A percentile compares a stretch with the other conserved stretches of the same genome.
Evolutionary conservation across 2,329 filamentous ascomycete genomes (phyloP).

Genomic region (Botrytis squamosa): DNA sequence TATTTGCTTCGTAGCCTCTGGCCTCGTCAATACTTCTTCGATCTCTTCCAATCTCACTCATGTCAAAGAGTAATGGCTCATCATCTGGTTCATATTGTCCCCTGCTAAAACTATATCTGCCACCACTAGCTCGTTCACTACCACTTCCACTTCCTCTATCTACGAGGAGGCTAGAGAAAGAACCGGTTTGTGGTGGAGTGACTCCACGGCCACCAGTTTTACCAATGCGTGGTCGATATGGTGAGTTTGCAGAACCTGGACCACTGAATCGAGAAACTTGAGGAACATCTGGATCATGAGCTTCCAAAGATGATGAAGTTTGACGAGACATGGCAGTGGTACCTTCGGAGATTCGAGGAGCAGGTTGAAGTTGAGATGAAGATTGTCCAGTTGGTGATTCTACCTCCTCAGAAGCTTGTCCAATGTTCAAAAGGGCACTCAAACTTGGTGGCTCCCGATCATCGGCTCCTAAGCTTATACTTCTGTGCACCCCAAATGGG

Average conservation of each 20-base stretch:
- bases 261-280: conserved; percentile 32
- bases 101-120: conserved; percentile 47
- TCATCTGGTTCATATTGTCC: conserved; percentile 57
- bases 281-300: conserved; percentile 31
- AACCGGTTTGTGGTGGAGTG: conserved; percentile 38
- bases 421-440: conserved; percentile 57
- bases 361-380: conserved; percentile 38
- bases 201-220: conserved; percentile 36
- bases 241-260: conserved; percentile 35
- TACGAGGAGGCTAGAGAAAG: conserved; percentile 39
- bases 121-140: conserved; percentile 41
- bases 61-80: conserved; percentile 69
- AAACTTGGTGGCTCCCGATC: conserved; percentile 63
- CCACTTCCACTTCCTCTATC: conserved; percentile 38
- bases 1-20: conserved; percentile 30
- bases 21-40: conserved; percentile 58
- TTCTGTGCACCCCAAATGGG: conserved; percentile 61
- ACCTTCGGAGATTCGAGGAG: conserved; percentile 36
- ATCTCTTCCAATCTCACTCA: conserved; percentile 65
- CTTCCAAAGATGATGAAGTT: conserved; percentile 35
- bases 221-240: conserved; percentile 38
- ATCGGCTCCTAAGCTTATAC: conserved; percentile 65
- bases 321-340: conserved; percentile 33
- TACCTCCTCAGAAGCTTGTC: conserved; percentile 43
- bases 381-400: conserved; percentile 35